phyloP scores from a whole-genome alignment of 352 stramenopile genomes.

The Peronosclerospora sorghi region DNA sequence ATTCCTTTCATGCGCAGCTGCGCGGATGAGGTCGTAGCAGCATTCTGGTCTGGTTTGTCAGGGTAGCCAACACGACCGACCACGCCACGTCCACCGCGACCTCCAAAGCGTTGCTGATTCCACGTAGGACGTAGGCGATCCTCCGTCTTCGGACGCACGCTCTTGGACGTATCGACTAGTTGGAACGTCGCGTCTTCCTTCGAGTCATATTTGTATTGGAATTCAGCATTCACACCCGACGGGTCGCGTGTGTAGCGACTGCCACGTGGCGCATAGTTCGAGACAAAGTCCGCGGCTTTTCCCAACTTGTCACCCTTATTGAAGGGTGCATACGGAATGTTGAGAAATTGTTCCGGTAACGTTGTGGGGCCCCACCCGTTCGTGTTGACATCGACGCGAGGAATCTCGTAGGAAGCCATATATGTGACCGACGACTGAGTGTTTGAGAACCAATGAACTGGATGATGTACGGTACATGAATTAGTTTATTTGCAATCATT shows the following conservation, averaged over 20 bases:
- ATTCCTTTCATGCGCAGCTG: constrained; percentile 75
- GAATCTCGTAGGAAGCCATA: constrained; percentile 71
- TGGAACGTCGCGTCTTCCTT: constrained; percentile 89
- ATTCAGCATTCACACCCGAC: constrained; percentile 85
- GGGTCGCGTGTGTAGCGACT: constrained; percentile 51
- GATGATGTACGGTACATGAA: neutral
- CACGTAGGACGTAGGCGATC: constrained; percentile 70
- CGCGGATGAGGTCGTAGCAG: constrained; percentile 28
- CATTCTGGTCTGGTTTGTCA: constrained; percentile 35
- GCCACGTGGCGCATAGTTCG: constrained; percentile 53
- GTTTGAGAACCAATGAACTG: constrained; percentile 14
- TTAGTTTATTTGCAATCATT: neutral
- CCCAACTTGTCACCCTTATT: constrained; percentile 92
- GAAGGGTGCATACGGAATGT: constrained; percentile 93
- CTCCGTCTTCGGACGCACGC: constrained; percentile 59
- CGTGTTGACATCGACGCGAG: constrained; percentile 72
- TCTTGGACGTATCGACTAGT: constrained; percentile 90
- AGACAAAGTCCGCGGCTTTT: constrained; percentile 89
- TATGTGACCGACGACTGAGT: neutral
- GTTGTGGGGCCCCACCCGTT: constrained; percentile 76
- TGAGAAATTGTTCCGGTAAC: constrained; percentile 85
- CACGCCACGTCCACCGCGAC: constrained; percentile 31
- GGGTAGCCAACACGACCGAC: constrained; percentile 28
- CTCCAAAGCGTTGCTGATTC: constrained; percentile 79
- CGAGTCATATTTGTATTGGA: constrained; percentile 90